Base-by-base conservation (phyloP, 2,329 filamentous ascomycete genomes). In the Penicillium freii region DNA sequence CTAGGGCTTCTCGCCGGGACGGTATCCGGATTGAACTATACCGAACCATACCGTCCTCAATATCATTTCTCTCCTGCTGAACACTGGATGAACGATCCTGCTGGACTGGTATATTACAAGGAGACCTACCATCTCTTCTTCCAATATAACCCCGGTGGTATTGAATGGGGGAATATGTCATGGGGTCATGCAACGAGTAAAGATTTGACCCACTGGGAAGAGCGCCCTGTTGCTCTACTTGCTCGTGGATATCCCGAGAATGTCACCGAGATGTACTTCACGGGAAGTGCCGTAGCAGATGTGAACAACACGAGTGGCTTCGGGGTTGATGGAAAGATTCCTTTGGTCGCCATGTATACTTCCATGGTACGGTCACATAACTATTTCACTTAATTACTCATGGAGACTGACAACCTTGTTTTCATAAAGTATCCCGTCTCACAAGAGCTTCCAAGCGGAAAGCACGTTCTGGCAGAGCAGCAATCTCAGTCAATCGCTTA, bases 261-360 rank as follows among this genome's bases (percentile, higher is more conserved):
- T 29, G 68, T 79, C 19, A 73, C 70, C 0, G 72, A 75, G 13
- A 78, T 72, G 54, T 79, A 83, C 43, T 84, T 81, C 60, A 81
- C 80, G 0, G 82, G 84, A 31, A 85, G 81, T 47, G 79, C 77
- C 7, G 84, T 88, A 0, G 73, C 85, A 23, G 86, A 89, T 65
- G 70, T 70, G 11, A 83, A 87, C 66, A 88, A 89, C 66, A 87
- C 85, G 0, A 87, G 84, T 15, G 85, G 85, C 1, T 86, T 88
- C 74, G 88, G 88, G 62, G 81, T 81, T 0, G 76, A 81, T 47
- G 83, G 84, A 64, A 76, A 75, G n/a, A 82, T 84, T 56, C 84
- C 84, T 4, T 82, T 88, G 5, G 82, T 89, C 2, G 86, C 86
- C 21, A 80, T 86, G 63, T 84, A 85, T 69, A 82, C 80, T 0